Evolutionary conservation across 1,284 basidiomycete species (phyloP), one percentile per base, ranked within the genome.

Genomic region (Heliocybe sulcata): DNA sequence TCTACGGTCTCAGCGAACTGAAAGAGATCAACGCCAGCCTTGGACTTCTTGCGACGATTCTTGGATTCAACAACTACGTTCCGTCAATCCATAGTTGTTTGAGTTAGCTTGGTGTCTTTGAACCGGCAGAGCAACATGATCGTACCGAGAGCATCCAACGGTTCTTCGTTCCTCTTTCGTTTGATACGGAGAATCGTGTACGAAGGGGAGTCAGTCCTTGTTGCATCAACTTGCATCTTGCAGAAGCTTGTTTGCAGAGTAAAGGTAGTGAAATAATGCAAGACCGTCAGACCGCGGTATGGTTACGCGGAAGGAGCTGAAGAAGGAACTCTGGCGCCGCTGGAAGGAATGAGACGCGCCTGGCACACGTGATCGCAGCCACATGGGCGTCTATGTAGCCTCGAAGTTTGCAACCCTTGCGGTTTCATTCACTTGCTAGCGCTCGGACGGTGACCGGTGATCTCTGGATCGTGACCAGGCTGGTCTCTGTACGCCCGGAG

Each of bases 1-100:
- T 89, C 87, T n/a, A 90, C 81, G 0, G 88, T 90, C 62, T 84
- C 81, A 0, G 85, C 86, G 65, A 88, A 90, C 64, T 88, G 82
- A 61, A 90, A 90, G 31, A 90, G 77, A 52, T 83, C 82, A 26
- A 81, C 58, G 3, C 76, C 79, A 23, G 76, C 77, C 8, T 78
- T 76, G 1, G 80, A 74, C 63, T 81, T 87, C 71, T 88, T 90
- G 59, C 79, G 72, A 49, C 74, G 77, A 26, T 72, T 67, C 2
- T 74, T 70, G 29, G 82, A 76, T 67, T 90, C 87, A 55, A 88
- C 75, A 48, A 89, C 86, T 88, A 56, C 16, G n/a, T 9, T 9
- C 6, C n/a, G 16, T 20, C 23, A 19, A 45, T 4, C 9, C 16
- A 45, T 6, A 45, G 16, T 20, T 23, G 16, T 20, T n/a, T n/a